These are phyloP conservation scores for Allomyces macrogynus DNA, from an alignment of 192 early-diverging fungal genomes.

Conservation along the genomic window DNA sequence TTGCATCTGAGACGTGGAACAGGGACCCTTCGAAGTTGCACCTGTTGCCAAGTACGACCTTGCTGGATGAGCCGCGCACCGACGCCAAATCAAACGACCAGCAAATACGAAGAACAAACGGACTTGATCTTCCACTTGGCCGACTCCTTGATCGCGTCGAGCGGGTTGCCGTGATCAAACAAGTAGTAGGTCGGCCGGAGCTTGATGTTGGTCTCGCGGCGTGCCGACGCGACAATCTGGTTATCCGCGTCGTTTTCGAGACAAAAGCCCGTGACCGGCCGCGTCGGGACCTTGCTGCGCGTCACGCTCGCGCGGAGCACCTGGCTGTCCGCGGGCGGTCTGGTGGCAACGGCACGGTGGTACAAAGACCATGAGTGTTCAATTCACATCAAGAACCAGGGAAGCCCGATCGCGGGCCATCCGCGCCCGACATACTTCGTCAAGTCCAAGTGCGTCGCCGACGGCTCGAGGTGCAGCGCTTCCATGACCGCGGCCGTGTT, in stretches of 20 bases:
- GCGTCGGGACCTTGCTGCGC: background rate
- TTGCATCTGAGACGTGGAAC: background rate
- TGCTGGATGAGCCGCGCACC: no score
- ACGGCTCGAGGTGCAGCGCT: background rate
- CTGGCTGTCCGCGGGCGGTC: background rate
- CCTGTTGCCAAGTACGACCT: background rate
- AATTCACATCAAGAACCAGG: background rate
- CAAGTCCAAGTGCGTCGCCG: background rate
- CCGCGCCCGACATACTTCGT: background rate
- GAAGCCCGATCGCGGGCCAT: background rate
- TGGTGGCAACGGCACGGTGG: background rate
- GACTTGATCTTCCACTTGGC: background rate
- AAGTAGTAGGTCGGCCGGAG: background rate
- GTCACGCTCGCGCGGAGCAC: background rate
- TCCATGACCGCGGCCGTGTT: background rate
- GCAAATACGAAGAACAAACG: background rate
- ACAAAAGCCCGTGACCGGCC: background rate
- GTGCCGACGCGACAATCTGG: background rate
- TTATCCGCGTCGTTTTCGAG: background rate
- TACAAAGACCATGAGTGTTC: background rate
- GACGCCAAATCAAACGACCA: no score
- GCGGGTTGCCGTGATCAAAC: background rate
- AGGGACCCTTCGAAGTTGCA: background rate
- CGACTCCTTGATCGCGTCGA: background rate
- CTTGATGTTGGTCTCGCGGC: background rate